Conservation (phyloP, 345 rosid species). For the Eutrema yunnanense region DNA sequence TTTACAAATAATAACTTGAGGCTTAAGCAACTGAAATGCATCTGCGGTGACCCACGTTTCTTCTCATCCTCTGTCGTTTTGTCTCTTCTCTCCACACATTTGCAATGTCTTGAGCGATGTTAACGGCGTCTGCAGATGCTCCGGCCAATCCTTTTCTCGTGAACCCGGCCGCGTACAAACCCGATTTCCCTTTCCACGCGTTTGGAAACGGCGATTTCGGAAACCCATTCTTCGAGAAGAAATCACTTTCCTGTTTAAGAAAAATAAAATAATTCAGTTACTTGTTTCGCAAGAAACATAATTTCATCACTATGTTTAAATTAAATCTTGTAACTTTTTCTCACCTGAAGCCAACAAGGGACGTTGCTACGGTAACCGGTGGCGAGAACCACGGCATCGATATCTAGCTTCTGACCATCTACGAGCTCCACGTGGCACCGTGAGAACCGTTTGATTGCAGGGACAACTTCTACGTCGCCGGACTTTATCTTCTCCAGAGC, state of each 20-base stretch:
- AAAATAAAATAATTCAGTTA: conserved; percentile 18
- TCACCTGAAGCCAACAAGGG: conserved; percentile 74
- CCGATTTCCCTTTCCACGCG: conserved; percentile 78
- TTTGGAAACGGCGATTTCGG: conserved; percentile 58
- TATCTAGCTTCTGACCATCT: conserved; percentile 44
- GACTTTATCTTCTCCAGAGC: conserved; percentile 60
- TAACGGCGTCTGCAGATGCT: conserved; percentile 69
- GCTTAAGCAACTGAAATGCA: conserved; percentile 48
- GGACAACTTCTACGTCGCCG: conserved; percentile 56
- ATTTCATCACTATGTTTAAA: background rate
- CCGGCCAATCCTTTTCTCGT: conserved; percentile 84
- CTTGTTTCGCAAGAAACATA: conserved; percentile 5
- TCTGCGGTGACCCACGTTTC: conserved; percentile 50
- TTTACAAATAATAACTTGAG: conserved; percentile 11
- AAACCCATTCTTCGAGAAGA: conserved; percentile 64
- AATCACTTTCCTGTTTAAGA: conserved; percentile 48
- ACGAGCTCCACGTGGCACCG: conserved; percentile 51
- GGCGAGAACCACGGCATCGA: conserved; percentile 65
- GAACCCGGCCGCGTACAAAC: conserved; percentile 86
- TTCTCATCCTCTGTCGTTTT: conserved; percentile 44
- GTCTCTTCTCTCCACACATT: conserved; percentile 78
- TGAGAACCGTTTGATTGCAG: conserved; percentile 57
- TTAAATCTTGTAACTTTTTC: background rate
- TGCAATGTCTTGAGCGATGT: conserved; percentile 70
- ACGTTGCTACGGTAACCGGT: conserved; percentile 77